These are phyloP conservation scores for Fonsecaea pedrosoi DNA, from an alignment of 2,329 filamentous ascomycete genomes.

Conservation along the genomic window DNA sequence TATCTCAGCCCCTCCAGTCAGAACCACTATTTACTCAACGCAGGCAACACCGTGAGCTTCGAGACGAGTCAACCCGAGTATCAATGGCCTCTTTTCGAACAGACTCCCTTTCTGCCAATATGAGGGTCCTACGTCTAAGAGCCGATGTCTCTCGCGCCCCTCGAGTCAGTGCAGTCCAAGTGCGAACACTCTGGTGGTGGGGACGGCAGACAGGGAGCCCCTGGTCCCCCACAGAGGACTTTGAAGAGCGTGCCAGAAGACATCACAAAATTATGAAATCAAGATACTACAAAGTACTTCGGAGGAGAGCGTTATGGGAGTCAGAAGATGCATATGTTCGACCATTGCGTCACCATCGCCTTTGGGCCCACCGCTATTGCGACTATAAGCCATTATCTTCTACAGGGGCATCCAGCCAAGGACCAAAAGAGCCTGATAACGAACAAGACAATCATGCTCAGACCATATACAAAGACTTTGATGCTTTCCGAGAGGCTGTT, in stretches of 20 bases:
- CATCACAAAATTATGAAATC: conserved; percentile 38
- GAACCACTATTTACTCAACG: neutral
- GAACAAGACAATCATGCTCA: conserved; percentile 4
- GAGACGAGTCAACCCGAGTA: neutral
- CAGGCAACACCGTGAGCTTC: neutral
- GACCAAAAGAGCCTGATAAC: conserved; percentile 14
- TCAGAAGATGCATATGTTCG: conserved; percentile 31
- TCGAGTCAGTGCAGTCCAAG: conserved; percentile 22
- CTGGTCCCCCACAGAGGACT: conserved; percentile 29
- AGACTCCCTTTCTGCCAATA: neutral
- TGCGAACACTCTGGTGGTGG: conserved; percentile 41
- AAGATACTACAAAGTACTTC: conserved; percentile 37
- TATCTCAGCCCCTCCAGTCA: neutral
- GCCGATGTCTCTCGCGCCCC: conserved; percentile 18
- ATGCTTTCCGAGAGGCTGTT: conserved; percentile 46
- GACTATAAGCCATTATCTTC: conserved; percentile 29
- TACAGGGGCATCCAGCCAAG: conserved; percentile 22
- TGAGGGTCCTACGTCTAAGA: conserved; percentile 20
- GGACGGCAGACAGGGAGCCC: conserved; percentile 24
- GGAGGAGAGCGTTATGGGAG: conserved; percentile 38
- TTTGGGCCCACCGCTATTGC: conserved; percentile 22
- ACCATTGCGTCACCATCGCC: conserved; percentile 20
- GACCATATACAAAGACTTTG: conserved; percentile 43
- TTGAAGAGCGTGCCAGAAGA: conserved; percentile 35
- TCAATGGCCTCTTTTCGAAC: neutral